Evolutionary conservation across 2,329 filamentous ascomycete genomes (phyloP).

Genomic region (Chrysoporthe deuterocubensis): DNA sequence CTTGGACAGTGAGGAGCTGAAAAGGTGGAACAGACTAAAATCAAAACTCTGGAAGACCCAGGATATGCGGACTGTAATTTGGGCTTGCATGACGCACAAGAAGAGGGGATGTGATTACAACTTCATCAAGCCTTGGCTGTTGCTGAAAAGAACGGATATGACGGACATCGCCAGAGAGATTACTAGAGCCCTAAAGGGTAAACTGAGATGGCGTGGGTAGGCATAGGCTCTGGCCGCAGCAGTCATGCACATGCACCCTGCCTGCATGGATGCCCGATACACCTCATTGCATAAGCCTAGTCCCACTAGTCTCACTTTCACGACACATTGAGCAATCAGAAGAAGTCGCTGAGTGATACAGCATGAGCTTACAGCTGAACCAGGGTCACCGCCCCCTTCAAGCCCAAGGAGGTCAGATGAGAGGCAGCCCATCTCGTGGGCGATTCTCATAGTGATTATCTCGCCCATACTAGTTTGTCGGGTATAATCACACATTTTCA

Average conservation of each 20-base stretch:
- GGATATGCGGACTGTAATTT: neutral
- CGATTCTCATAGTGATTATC: neutral
- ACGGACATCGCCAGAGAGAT: neutral
- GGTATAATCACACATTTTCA: neutral
- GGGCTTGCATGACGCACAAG: neutral
- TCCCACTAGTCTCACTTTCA: neutral
- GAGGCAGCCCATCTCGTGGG: neutral
- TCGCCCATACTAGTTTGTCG: neutral
- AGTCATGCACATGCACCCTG: neutral
- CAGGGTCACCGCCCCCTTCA: neutral
- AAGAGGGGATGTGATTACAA: neutral
- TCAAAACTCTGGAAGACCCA: neutral
- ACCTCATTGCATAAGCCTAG: neutral
- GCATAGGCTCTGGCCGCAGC: neutral
- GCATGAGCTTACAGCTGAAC: constrained; percentile 1
- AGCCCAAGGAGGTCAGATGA: too few species aligned
- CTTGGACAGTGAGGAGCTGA: neutral
- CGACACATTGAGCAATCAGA: too few species aligned
- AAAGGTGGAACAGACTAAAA: neutral
- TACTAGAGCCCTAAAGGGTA: neutral
- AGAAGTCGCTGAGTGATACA: neutral
- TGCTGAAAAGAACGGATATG: neutral
- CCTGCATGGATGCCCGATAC: neutral
- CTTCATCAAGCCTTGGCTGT: neutral
- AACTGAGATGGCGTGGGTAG: neutral